These are phyloP conservation scores for Pholiota microspora DNA, from an alignment of 768 basidiomycete species.

Conservation along the genomic window DNA sequence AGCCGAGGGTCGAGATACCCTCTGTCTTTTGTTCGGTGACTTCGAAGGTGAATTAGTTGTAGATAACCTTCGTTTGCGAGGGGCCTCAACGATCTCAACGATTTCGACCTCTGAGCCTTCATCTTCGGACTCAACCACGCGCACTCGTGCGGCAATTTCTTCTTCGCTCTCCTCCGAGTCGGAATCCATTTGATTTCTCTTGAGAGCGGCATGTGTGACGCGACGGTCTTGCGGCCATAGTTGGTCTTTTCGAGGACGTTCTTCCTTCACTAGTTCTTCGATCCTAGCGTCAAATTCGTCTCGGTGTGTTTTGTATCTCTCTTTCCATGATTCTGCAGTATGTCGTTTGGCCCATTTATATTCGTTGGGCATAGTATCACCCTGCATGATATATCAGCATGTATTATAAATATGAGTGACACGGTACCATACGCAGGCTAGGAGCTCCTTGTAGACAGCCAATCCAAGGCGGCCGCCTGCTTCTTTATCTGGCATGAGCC, in stretches of 20 bases:
- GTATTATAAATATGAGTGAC: background rate
- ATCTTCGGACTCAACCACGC: slow-evolving; percentile 2
- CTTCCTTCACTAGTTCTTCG: slow-evolving; percentile 18
- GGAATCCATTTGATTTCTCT: background rate
- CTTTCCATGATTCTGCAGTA: slow-evolving; percentile 44
- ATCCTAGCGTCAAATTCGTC: slow-evolving; percentile 35
- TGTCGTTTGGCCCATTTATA: slow-evolving; percentile 42
- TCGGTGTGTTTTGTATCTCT: slow-evolving; percentile 42
- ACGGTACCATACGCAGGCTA: background rate
- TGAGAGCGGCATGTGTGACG: background rate
- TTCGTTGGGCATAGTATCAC: slow-evolving; percentile 17
- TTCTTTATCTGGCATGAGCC: slow-evolving; percentile 28
- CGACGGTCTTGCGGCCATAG: slow-evolving; percentile 23
- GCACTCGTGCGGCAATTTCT: slow-evolving; percentile 1
- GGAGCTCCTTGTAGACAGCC: slow-evolving; percentile 31
- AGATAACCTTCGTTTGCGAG: slow-evolving; percentile 8
- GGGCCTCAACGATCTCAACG: background rate
- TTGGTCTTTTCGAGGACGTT: slow-evolving; percentile 26
- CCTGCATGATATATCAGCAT: slow-evolving; percentile 10
- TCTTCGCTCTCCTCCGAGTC: slow-evolving; percentile 1
- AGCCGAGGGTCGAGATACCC: background rate
- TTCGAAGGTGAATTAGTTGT: background rate
- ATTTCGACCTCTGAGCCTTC: background rate
- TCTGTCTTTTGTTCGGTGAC: slow-evolving; percentile 2
- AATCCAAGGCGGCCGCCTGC: slow-evolving; percentile 40